A percentile compares a stretch with the other conserved stretches of the same genome.
phyloP scores from a whole-genome alignment of 2,329 filamentous ascomycete species.

The Monosporascus cannonballus region DNA sequence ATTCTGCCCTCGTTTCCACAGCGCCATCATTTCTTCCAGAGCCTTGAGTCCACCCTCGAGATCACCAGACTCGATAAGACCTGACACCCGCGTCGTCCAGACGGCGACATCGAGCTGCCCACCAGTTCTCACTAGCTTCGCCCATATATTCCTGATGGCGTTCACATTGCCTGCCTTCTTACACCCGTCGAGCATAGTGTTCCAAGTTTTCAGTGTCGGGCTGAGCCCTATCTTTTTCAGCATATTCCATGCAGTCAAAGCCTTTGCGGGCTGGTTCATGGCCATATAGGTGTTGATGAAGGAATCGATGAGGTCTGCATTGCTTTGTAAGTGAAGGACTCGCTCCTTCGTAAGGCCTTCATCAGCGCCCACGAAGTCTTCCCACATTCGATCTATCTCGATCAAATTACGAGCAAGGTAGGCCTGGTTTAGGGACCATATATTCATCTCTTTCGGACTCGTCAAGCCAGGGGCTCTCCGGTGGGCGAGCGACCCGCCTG shows the following conservation, averaged over 20 bases:
- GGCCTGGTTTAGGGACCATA: constrained; percentile 8
- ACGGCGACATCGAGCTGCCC: constrained; percentile 55
- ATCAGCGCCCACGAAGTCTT: constrained; percentile 13
- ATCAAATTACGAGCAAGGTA: constrained; percentile 7
- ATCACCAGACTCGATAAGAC: constrained; percentile 52
- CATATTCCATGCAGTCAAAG: constrained; percentile 21
- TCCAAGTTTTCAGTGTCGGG: constrained; percentile 63
- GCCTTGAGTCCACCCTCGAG: constrained; percentile 53
- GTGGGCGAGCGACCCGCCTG: background rate
- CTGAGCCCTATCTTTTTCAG: constrained; percentile 37
- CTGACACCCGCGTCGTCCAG: constrained; percentile 67
- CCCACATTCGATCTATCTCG: constrained; percentile 21
- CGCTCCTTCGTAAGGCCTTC: constrained; percentile 11
- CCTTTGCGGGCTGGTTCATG: constrained; percentile 20
- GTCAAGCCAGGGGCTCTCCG: background rate
- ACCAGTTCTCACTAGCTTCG: constrained; percentile 50
- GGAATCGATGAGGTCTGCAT: constrained; percentile 19
- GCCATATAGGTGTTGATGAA: constrained; percentile 24
- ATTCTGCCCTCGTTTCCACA: constrained; percentile 45
- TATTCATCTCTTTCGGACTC: constrained; percentile 1
- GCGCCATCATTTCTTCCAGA: constrained; percentile 58
- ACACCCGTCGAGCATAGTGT: constrained; percentile 67
- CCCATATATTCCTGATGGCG: constrained; percentile 64
- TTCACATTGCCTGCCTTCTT: constrained; percentile 49
- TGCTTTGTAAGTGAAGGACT: constrained; percentile 11